phyloP scores from a whole-genome alignment of 805 yeast genomes.

The Suhomyces sp. region DNA sequence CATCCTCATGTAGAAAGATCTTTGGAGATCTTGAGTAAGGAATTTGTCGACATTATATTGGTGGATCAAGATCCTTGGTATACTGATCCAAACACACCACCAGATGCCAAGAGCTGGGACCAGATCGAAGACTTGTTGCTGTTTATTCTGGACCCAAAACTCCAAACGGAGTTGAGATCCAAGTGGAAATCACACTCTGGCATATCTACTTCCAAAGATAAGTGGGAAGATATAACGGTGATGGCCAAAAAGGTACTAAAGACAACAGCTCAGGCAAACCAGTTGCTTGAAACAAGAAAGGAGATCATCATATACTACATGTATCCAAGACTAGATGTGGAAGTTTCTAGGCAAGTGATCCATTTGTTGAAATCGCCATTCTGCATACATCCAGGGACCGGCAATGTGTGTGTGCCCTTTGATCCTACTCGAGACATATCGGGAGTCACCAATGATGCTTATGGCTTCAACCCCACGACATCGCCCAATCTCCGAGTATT shows the following conservation, averaged over 20 bases:
- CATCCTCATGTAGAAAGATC: constrained; percentile 87
- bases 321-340: constrained; percentile 91
- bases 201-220: constrained; percentile 48
- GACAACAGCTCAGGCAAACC: constrained; percentile 44
- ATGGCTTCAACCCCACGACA: constrained; percentile 69
- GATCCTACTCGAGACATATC: constrained; percentile 44
- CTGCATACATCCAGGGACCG: constrained; percentile 95
- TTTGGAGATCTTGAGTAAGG: constrained; percentile 58
- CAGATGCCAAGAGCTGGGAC: constrained; percentile 47
- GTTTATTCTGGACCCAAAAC: constrained; percentile 58
- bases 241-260: constrained; percentile 48
- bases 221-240: constrained; percentile 76
- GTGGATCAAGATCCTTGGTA: constrained; percentile 88
- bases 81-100: constrained; percentile 26
- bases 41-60: constrained; percentile 64
- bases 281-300: constrained; percentile 67
- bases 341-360: constrained; percentile 84
- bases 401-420: constrained; percentile 91
- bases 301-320: constrained; percentile 75
- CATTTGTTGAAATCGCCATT: constrained; percentile 95
- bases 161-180: constrained; percentile 50
- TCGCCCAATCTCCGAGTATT: constrained; percentile 74
- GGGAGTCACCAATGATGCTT: constrained; percentile 32
- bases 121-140: constrained; percentile 54
- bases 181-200: constrained; percentile 49